Evolutionary conservation across 31 red algal genomes (phyloP), one percentile per base, ranked within the genome.

Genomic region (Odonthalia washingtoniensis): DNA sequence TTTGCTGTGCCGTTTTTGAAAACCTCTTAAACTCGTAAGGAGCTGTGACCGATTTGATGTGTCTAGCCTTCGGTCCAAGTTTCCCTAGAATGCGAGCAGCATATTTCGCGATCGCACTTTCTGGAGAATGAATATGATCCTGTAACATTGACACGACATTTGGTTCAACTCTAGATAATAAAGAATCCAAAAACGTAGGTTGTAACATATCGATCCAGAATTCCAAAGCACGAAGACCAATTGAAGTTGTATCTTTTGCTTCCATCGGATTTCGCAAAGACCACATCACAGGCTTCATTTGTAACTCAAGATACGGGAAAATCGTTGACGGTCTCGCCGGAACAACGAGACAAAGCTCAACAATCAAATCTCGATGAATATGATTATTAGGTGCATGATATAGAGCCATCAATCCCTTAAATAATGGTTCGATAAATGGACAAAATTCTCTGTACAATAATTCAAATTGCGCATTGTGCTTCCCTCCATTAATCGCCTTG

Each of bases 121-220:
- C 63, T 43, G 80, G 31, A n/a, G n/a, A n/a, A n/a, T n/a, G n/a
- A n/a, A n/a, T n/a, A n/a, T n/a, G n/a, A n/a, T n/a, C n/a, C n/a
- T 84, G 91, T 3, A 99, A 67, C 26, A 82, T 61, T 5, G 45
- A 73, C 40, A 82, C 86, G 40, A 99, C 70, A 6, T 70, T 77
- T 3, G 95, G 95, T 60, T 99, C 92, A 21, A 99, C 91, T 33
- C 69, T 57, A 27, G 46, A 57, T 24, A 99, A 65, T n/a, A 97
- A 69, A 16, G 77, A 70, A 38, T 95, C 92, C 26, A 99, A 75
- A 70, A 93, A 96, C 32, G 86, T 46, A n/a, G 98, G 98, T 65
- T 99, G 98, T 12, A 99, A 81, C 62, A 93, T 99, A 63, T 96
- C 95, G 3, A 99, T 89, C 98, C 98, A 99, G 81, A 99, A 99